These are phyloP conservation scores for Ceratorhiza oryzae-sativae DNA, from an alignment of 1,284 basidiomycete species.

Conservation along the genomic window DNA sequence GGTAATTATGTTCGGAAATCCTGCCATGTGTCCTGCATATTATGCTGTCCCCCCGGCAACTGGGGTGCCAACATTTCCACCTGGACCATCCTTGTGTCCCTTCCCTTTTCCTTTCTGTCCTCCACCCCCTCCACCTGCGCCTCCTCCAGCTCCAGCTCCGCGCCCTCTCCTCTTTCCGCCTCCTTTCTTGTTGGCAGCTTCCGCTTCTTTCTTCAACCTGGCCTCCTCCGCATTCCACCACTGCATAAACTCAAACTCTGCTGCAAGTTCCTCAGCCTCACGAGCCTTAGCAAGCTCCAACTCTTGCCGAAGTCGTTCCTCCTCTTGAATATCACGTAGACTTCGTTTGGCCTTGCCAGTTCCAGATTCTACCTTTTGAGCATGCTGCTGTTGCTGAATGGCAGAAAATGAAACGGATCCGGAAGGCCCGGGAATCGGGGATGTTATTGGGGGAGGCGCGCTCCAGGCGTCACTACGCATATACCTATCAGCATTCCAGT, in stretches of 20 bases:
- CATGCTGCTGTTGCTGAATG: conserved; percentile 81
- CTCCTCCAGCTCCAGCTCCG: not conserved
- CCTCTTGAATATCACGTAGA: conserved; percentile 83
- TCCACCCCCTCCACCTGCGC: not conserved
- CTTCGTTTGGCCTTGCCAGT: conserved; percentile 62
- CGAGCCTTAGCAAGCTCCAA: conserved; percentile 15
- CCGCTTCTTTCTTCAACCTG: conserved; percentile 59
- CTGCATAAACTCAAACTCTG: conserved; percentile 78
- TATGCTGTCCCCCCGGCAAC: not conserved
- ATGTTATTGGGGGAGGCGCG: conserved; percentile 48
- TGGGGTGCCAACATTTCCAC: conserved; percentile 14
- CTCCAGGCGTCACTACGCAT: conserved; percentile 63
- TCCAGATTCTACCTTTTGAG: conserved; percentile 55
- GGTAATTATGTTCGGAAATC: too few relatives aligned
- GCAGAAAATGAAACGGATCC: conserved; percentile 71
- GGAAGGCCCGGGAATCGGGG: conserved; percentile 46
- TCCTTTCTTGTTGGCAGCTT: not conserved
- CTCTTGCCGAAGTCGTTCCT: conserved; percentile 58
- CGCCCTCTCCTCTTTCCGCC: conserved; percentile 31
- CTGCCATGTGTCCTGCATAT: too few relatives aligned
- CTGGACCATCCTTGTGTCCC: conserved; percentile 24
- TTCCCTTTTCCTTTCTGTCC: conserved; percentile 32
- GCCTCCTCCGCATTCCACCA: conserved; percentile 89
- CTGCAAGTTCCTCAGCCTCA: conserved; percentile 56
- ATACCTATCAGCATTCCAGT: too few relatives aligned